phyloP scores from a whole-genome alignment of 257 asterid species.

The Verbena officinalis region DNA sequence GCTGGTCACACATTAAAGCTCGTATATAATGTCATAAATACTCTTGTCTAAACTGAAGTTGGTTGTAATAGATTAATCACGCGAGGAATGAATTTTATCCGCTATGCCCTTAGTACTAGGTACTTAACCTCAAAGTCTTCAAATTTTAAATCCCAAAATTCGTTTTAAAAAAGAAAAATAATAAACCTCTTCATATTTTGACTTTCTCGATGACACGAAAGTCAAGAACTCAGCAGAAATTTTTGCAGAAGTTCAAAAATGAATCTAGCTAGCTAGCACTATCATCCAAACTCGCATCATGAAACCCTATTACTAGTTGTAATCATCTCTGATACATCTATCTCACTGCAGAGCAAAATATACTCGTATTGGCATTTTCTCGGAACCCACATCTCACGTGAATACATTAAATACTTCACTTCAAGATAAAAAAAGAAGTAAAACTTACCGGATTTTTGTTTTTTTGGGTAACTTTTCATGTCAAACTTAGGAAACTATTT shows the following conservation, averaged over 20 bases:
- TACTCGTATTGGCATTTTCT: conserved; percentile 31
- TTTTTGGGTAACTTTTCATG: too few relatives aligned
- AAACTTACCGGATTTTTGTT: too few relatives aligned
- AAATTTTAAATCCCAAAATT: conserved; percentile 27
- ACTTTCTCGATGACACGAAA: conserved; percentile 36
- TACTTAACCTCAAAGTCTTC: background rate
- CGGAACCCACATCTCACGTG: conserved; percentile 56
- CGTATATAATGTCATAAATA: too few relatives aligned
- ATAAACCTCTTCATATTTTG: conserved; percentile 30
- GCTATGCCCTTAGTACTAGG: background rate
- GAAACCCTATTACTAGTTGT: conserved; percentile 40
- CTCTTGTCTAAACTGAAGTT: too few relatives aligned
- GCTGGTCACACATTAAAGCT: too few relatives aligned
- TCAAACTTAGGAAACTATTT: too few relatives aligned
- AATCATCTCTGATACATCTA: conserved; percentile 39
- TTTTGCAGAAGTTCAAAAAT: conserved; percentile 42
- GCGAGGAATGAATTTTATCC: too few relatives aligned
- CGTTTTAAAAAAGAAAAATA: background rate
- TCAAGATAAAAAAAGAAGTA: too few relatives aligned
- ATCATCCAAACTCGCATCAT: conserved; percentile 37
- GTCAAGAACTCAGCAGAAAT: conserved; percentile 30
- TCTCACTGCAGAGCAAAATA: conserved; percentile 28
- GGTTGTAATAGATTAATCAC: too few relatives aligned
- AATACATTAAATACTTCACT: conserved; percentile 56
- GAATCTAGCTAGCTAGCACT: conserved; percentile 36